Base-by-base conservation (phyloP, 768 basidiomycete species). In the Tylopilus subfusipes region DNA sequence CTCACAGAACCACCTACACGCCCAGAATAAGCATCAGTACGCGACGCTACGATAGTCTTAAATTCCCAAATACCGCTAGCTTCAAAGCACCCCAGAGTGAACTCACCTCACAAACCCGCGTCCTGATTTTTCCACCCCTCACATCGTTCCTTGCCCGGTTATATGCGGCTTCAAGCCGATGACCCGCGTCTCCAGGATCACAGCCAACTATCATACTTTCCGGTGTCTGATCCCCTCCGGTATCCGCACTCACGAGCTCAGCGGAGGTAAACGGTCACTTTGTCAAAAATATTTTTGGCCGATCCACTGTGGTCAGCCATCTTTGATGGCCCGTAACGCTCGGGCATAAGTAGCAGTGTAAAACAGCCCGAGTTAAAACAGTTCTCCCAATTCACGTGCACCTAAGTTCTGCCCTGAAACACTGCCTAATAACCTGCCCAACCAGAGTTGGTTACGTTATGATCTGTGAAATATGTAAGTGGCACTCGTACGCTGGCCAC, bases 371-470 rank as follows among this genome's bases (percentile, higher is more conserved):
- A 42, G 30, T n/a, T 38, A 36, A 29, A 13, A 40, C 52, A 9
- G 14, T 14, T 21, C 34, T 29, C 22, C n/a, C 30, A 38, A 18
- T 29, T 47, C 34, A 24, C 42, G 18, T 12, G 13, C 52, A 38
- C n/a, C n/a, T n/a, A n/a, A 19, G 13, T 25, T 29, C 21, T 40
- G 38, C 30, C n/a, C 12, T 39, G 48, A 58, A 48, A 49, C 30
- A 19, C 12, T 42, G 24, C n/a, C 34, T 40, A 24, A 43, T 42
- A 43, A 47, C 24, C 22, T 34, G 25, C 10, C 24, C 25, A 8
- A 14, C 40, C 47, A 30, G 40, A 22, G 19, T 36, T 10, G 4
- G 18, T 63, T 57, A 63, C 63, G 63, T 63, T 30, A 39, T 24
- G 12, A n/a, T 29, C 31, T 39, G 42, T 34, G 51, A 49, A 42